Base-by-base conservation (phyloP, 306 rosid genomes). In the Echinosophora koreensis region DNA sequence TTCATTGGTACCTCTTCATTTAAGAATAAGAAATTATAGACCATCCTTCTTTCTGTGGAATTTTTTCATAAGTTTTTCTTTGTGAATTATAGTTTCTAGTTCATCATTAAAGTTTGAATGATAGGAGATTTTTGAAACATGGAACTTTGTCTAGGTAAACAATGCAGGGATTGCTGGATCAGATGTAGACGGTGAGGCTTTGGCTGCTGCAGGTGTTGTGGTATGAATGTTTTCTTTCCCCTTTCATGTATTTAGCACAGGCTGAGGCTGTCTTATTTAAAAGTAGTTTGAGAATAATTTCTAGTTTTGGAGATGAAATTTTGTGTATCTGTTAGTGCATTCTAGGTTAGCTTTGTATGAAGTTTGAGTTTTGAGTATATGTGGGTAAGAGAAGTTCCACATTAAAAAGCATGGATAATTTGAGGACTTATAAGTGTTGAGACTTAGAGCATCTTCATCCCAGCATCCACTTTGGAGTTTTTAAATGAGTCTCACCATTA, bases 161-260 rank as follows among this genome's bases (percentile, higher is more conserved):
- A 87, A 87, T 73, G 90, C 90, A 51, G 89, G 84, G 64, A 17
- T 70, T 28, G 3, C 17, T 27, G 93, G 91, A 66, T 69, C 47
- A 10, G 49, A 49, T 41, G 3, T 77, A 10, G 63, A 81, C 55
- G 69, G 57, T 27, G 85, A 87, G 59, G 83, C 82, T 61, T 39
- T 71, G 59, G 57, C 66, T 42, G 44, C 79, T 64, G 65, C 75
- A 77, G 82, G 66, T 54, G 42, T 39, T 69, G 13, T 35, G 82
- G 86, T 82, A 70, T 69, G 73, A 14, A 14, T 50, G 47, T 34
- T 14, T 6, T 37, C 4, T 58, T 8, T 1, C 10, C 32, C 8
- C 17, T n/a, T 60, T 8, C 7, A 6, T 38, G 34, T 38, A 13
- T 16, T 30, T 71, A 47, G 7, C 13, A 27, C 18, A 6, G 41